Evolutionary conservation across 106 monocot genomes (phyloP), one percentile per base, ranked within the genome.

Genomic region (Dendrobium chrysotoxum): DNA sequence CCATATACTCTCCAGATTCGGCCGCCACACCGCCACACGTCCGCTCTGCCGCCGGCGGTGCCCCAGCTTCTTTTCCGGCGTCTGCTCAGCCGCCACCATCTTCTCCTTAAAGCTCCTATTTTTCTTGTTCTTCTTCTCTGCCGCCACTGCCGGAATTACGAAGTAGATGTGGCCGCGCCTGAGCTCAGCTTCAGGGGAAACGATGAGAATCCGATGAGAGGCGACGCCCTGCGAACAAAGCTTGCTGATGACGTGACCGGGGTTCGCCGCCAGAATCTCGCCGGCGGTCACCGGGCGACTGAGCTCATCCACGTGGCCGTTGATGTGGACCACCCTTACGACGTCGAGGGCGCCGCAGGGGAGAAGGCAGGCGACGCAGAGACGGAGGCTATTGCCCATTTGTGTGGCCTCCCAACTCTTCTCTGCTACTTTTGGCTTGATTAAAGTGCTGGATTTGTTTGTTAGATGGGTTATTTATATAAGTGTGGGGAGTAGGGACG

Each of bases 331-430:
- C 23, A 91, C 65, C 21, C 91, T 72, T 66, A 88, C 65, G n/a
- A 91, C 79, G 65, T 91, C 91, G 17, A 91, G 79, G 0, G 90
- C 82, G 23, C 90, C 90, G 42, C 86, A 91, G 25, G 87, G 90
- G 20, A 91, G 81, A 5, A 86, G 58, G 73, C 90, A 91, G 30
- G 90, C 83, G 78, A 91, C 31, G 74, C 85, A 91, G 25, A 85
- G 84, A 44, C 88, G 40, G 6, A 91, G 79, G 81, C 90, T 91
- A 76, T 88, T 91, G 40, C 90, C 90, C 90, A 91, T 90, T 90
- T 23, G 15, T 74, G 28, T 61, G 26, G 28, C n/a, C 40, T 21
- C 71, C 4, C n/a, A 65, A 13, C 50, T 15, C 50, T 50, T 50
- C 26, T n/a, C 7, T 7, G 64, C 26, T 26, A 25, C 7, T 26